Evolutionary conservation across 192 early-diverging fungal species (phyloP).

Genomic region (Entophlyctis luteolus): DNA sequence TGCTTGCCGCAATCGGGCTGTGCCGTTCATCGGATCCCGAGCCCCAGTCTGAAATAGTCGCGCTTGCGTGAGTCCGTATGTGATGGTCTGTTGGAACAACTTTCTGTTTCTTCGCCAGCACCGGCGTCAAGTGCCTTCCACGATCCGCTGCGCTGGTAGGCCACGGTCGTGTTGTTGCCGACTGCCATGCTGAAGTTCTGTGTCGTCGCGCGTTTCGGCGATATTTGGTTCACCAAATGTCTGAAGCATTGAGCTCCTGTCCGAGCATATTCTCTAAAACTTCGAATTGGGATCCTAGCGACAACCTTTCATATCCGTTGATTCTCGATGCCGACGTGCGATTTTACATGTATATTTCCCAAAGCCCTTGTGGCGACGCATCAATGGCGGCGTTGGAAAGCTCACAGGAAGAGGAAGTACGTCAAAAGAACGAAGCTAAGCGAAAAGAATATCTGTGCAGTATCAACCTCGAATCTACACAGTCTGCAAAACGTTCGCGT

Average conservation of each 20-base stretch:
- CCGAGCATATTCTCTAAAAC: conserved; percentile 32
- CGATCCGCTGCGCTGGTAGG: neutral
- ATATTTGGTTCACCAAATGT: neutral
- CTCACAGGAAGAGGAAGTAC: conserved; percentile 33
- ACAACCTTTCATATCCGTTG: neutral
- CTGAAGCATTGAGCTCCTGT: neutral
- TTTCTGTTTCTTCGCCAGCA: neutral
- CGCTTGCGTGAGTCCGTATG: neutral
- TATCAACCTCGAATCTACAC: conserved; percentile 30
- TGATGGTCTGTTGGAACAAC: neutral
- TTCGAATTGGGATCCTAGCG: neutral
- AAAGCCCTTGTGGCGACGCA: conserved; percentile 80
- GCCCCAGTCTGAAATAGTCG: neutral
- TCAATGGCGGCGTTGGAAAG: conserved; percentile 48
- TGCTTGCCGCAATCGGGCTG: neutral
- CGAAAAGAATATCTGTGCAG: conserved; percentile 42
- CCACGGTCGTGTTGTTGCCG: neutral
- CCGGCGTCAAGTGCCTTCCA: conserved; percentile 7
- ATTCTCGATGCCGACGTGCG: conserved; percentile 3
- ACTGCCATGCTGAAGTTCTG: conserved; percentile 3
- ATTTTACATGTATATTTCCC: conserved; percentile 75
- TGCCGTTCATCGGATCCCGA: neutral
- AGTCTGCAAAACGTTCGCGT: conserved; percentile 32
- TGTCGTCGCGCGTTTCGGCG: conserved; percentile 1
- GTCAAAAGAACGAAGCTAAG: conserved; percentile 33